Percentiles rank a stretch among this genome's conserved stretches.
Evolutionary conservation across 2,329 filamentous ascomycete genomes (phyloP).

Genomic region (Nemania sp.): DNA sequence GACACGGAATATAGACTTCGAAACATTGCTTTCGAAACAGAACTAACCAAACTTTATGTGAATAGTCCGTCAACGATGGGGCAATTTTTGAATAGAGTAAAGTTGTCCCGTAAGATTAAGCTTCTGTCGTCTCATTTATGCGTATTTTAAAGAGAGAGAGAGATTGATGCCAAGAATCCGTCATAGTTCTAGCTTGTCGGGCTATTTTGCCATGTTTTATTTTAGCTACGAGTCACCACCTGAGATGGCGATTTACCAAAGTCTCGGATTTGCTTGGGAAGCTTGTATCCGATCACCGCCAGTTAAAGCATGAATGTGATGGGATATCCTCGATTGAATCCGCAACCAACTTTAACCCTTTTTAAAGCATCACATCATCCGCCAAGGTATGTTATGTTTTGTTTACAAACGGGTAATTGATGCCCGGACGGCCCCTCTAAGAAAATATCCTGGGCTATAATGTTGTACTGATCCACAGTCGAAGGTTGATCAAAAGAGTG

Average conservation of each 20-base stretch:
- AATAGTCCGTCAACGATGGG: too few relatives aligned
- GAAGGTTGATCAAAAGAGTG: neutral
- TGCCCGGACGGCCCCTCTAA: neutral
- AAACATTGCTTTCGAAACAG: conserved; percentile 16
- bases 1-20: conserved; percentile 8
- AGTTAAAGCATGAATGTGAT: conserved; percentile 27
- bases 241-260: neutral
- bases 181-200: neutral
- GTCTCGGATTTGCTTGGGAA: neutral
- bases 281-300: neutral
- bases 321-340: conserved; percentile 11
- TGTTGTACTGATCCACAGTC: neutral
- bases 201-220: neutral
- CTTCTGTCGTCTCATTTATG: neutral
- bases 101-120: neutral
- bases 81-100: neutral
- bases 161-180: neutral
- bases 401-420: conserved; percentile 23
- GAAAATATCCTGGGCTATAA: conserved; percentile 14
- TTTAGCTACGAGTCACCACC: neutral
- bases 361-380: conserved; percentile 22
- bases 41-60: conserved; percentile 4
- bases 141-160: neutral
- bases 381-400: conserved; percentile 17
- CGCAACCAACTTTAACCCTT: conserved; percentile 18